A percentile compares a stretch with the other conserved stretches of the same genome.
Conservation (phyloP, 495 filamentous ascomycete genomes). For the Aspergillus affinis region DNA sequence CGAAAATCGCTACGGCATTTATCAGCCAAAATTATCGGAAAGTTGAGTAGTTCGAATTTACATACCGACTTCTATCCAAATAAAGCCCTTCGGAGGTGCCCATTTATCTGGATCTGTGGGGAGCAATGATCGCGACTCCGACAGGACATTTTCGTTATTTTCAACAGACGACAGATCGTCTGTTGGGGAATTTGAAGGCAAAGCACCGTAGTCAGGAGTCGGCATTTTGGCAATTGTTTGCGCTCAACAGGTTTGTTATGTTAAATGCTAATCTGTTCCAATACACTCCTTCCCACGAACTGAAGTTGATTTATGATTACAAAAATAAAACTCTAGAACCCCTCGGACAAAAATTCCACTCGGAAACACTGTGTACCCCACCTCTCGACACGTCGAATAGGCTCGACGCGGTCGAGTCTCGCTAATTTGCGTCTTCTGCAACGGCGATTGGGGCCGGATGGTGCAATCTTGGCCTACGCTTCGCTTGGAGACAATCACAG, state of each 20-base stretch:
- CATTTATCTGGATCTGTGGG: constrained; percentile 27
- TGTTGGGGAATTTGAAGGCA: not conserved
- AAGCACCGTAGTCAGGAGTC: not conserved
- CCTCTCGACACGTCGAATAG: too few relatives aligned
- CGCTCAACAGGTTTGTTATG: not conserved
- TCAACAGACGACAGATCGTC: not conserved
- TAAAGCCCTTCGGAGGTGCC: constrained; percentile 42
- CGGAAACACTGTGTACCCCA: too few relatives aligned
- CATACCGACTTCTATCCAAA: constrained; percentile 48
- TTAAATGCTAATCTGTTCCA: not conserved
- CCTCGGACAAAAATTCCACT: not conserved
- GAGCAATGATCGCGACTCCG: constrained; percentile 43
- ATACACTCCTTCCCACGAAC: too few relatives aligned
- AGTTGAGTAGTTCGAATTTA: not conserved
- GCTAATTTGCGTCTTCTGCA: not conserved
- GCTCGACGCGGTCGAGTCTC: not conserved
- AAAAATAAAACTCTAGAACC: not conserved
- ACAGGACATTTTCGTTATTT: not conserved
- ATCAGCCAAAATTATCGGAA: not conserved
- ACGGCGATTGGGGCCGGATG: not conserved
- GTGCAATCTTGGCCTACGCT: not conserved
- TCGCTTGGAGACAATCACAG: not conserved
- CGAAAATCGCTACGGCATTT: constrained; percentile 51
- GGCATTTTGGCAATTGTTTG: not conserved
- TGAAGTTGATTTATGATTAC: too few relatives aligned